Evolutionary conservation across 2,329 filamentous ascomycete species (phyloP).

Genomic region (Rhexocercosporidium sp.): DNA sequence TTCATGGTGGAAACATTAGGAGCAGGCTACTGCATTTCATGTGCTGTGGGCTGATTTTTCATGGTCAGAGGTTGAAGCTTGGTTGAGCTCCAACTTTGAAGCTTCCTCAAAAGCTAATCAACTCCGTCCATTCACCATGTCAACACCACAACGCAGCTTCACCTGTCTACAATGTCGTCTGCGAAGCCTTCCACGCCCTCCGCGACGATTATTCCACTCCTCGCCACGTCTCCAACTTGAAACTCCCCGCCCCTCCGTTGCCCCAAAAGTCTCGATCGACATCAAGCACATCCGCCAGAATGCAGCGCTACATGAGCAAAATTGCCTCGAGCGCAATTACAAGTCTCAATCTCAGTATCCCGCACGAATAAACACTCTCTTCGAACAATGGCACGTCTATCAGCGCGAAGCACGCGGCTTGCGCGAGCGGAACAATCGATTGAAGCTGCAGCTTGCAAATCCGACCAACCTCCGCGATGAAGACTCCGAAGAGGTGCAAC

Average conservation of each 20-base stretch:
- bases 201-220: conserved; percentile 31
- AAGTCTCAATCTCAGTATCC: conserved; percentile 59
- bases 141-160: conserved; percentile 30
- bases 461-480: conserved; percentile 52
- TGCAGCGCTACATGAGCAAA: conserved; percentile 78
- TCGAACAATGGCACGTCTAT: conserved; percentile 62
- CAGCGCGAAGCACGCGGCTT: conserved; percentile 65
- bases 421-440: conserved; percentile 68
- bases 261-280: conserved; percentile 80
- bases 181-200: conserved; percentile 16
- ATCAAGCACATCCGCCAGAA: conserved; percentile 90
- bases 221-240: conserved; percentile 29
- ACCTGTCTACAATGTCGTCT: conserved; percentile 37
- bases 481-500: conserved; percentile 36
- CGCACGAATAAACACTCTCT: conserved; percentile 58
- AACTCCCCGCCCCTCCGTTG: conserved; percentile 60
- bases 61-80: not conserved
- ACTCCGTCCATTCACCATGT: conserved; percentile 28
- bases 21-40: too few species aligned
- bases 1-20: not conserved
- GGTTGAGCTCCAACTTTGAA: conserved; percentile 10
- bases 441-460: conserved; percentile 63
- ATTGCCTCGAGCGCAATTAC: conserved; percentile 88
- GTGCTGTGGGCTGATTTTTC: not conserved
- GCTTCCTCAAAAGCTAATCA: conserved; percentile 16